Conservation (phyloP, 2,329 filamentous ascomycete genomes). For the Beauveria asiatica region DNA sequence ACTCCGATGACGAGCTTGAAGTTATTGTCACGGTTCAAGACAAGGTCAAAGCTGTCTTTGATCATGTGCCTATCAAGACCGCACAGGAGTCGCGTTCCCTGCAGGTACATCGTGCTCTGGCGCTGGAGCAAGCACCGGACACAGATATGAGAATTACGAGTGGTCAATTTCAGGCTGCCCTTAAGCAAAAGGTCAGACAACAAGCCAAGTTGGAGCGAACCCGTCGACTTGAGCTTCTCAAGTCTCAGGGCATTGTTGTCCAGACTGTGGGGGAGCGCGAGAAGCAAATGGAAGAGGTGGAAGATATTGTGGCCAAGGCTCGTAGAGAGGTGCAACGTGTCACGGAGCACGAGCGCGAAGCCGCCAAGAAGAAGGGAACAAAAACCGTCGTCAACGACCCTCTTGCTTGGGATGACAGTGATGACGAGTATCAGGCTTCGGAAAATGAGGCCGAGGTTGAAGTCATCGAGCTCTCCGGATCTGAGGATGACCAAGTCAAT, state of each 20-base stretch:
- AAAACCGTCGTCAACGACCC: conserved; percentile 39
- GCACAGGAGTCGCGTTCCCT: conserved; percentile 56
- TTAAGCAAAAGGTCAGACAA: conserved; percentile 64
- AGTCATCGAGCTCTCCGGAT: conserved; percentile 28
- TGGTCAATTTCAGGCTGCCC: conserved; percentile 56
- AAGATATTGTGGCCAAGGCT: conserved; percentile 80
- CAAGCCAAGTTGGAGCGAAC: conserved; percentile 74
- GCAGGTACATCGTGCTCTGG: conserved; percentile 62
- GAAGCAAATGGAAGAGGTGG: conserved; percentile 71
- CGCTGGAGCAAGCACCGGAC: conserved; percentile 57
- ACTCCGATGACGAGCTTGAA: conserved; percentile 56
- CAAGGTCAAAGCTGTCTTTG: conserved; percentile 57
- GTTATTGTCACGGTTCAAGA: conserved; percentile 43
- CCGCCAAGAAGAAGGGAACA: conserved; percentile 56
- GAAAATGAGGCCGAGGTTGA: conserved; percentile 29
- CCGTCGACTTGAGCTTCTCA: conserved; percentile 66
- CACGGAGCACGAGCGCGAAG: conserved; percentile 65
- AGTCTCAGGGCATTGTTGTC: conserved; percentile 69
- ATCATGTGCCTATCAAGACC: conserved; percentile 56
- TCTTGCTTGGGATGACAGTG: conserved; percentile 48
- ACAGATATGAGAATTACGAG: conserved; percentile 55
- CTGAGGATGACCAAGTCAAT: conserved; percentile 24
- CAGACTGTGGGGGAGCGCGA: conserved; percentile 83
- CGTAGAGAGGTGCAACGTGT: conserved; percentile 64
- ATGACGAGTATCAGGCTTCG: conserved; percentile 38